phyloP scores from a whole-genome alignment of 2,329 filamentous ascomycete species.

The Xylariales sp. region DNA sequence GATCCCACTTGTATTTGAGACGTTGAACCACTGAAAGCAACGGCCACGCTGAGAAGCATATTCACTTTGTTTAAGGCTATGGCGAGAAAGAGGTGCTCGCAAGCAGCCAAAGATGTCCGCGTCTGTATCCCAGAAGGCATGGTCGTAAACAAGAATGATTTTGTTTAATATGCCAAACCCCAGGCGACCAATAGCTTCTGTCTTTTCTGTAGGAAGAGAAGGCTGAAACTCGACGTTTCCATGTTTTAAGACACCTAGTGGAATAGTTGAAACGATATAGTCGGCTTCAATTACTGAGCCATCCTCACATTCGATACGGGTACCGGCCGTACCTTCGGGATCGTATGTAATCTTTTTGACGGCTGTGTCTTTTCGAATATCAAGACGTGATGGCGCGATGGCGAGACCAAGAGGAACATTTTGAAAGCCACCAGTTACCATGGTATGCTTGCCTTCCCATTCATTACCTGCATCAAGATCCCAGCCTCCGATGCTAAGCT shows the following conservation, averaged over 20 bases:
- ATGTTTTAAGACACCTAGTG: conserved; percentile 91
- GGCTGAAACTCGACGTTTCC: conserved; percentile 86
- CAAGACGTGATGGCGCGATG: conserved; percentile 78
- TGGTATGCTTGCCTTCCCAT: conserved; percentile 93
- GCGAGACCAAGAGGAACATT: conserved; percentile 89
- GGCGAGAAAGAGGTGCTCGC: conserved; percentile 74
- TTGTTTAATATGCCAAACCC: conserved; percentile 97
- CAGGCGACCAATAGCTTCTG: conserved; percentile 80
- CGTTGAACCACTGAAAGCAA: conserved; percentile 98
- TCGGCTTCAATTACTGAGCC: conserved; percentile 85
- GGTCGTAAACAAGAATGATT: conserved; percentile 88
- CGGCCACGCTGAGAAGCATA: conserved; percentile 85
- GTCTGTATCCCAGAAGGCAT: conserved; percentile 89
- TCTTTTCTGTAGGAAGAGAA: conserved; percentile 87
- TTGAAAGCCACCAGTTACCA: conserved; percentile 93
- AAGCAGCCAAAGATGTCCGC: conserved; percentile 95
- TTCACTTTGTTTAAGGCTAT: conserved; percentile 81
- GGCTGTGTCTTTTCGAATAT: conserved; percentile 78
- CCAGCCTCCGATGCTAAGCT: conserved; percentile 90
- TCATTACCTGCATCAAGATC: conserved; percentile 98
- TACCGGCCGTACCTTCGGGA: conserved; percentile 59
- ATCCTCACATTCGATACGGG: conserved; percentile 79
- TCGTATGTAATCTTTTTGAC: conserved; percentile 80
- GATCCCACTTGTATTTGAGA: conserved; percentile 86
- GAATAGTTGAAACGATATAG: conserved; percentile 88